These are phyloP conservation scores for Rhododendron mucronatum DNA, from an alignment of 148 eudicot genomes.

Conservation along the genomic window DNA sequence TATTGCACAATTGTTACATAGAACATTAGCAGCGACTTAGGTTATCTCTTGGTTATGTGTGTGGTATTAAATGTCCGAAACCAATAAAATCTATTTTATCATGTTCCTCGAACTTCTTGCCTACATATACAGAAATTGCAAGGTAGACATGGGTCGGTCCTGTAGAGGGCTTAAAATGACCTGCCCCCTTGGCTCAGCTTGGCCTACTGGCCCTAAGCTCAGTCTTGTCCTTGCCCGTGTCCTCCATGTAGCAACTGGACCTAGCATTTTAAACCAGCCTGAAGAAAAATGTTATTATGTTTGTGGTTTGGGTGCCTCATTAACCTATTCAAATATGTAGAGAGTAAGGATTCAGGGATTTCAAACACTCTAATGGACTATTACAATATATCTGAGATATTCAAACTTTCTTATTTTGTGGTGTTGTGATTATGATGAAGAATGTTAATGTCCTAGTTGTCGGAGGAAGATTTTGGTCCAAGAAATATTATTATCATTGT, in stretches of 20 bases:
- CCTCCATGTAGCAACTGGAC: not conserved
- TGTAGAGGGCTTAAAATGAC: not conserved
- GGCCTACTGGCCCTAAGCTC: not conserved
- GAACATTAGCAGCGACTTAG: not conserved
- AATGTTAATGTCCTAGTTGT: too few species aligned
- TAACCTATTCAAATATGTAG: not conserved
- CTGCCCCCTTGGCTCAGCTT: not conserved
- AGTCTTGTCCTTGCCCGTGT: not conserved
- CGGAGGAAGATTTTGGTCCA: too few species aligned
- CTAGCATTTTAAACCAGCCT: not conserved
- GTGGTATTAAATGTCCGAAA: not conserved
- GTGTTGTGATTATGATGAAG: not conserved
- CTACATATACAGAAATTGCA: not conserved
- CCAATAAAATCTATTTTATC: not conserved
- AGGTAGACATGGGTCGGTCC: not conserved
- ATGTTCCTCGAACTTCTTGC: not conserved
- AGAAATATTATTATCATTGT: too few species aligned
- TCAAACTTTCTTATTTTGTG: not conserved
- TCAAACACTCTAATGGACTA: not conserved
- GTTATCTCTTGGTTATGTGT: not conserved
- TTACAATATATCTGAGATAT: not conserved
- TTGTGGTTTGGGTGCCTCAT: not conserved
- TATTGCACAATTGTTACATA: not conserved
- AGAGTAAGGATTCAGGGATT: too few species aligned
- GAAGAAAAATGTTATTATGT: not conserved